Base-by-base conservation (phyloP, 2,329 filamentous ascomycete genomes). In the Cladosporium sp. region DNA sequence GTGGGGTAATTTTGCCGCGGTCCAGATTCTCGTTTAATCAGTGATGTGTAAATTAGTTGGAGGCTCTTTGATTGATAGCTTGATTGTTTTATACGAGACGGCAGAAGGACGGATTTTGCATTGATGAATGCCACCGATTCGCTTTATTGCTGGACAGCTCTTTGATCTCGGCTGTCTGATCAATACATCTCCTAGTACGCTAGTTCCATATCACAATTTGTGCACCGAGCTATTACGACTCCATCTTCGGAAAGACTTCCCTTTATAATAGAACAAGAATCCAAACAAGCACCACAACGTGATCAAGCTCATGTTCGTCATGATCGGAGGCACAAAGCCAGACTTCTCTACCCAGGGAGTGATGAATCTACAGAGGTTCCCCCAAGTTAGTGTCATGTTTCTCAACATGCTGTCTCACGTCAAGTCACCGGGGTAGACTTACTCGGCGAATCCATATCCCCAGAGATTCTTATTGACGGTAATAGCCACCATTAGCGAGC, bases 381-480 rank as follows among this genome's bases (percentile, higher is more conserved):
- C n/a, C n/a, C n/a, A n/a, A n/a, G n/a, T n/a, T n/a, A n/a, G n/a
- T n/a, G n/a, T n/a, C n/a, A n/a, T n/a, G n/a, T n/a, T n/a, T n/a
- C n/a, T n/a, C n/a, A n/a, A n/a, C n/a, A n/a, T n/a, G n/a, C n/a
- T n/a, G n/a, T n/a, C n/a, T n/a, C n/a, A n/a, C n/a, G n/a, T n/a
- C n/a, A n/a, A 8, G 37, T 39, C 9, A 39, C 7, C 20, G 8
- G 22, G 7, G 12, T 76, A 55, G 79, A 80, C 49, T 79, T 77
- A 22, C 30, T 50, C 47, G 43, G 69, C 69, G 56, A 83, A 78
- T 0, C 80, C 80, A 61, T 82, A 84, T 1, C 81, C 80, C 78
- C 79, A 83, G 0, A 83, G 49, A 51, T 84, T 84, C 69, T 84
- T 84, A 59, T 82, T 82, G 40, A 84, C 79, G 0, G 80, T 84